phyloP scores from a whole-genome alignment of 805 yeast species.

The Metschnikowia vanudenii region DNA sequence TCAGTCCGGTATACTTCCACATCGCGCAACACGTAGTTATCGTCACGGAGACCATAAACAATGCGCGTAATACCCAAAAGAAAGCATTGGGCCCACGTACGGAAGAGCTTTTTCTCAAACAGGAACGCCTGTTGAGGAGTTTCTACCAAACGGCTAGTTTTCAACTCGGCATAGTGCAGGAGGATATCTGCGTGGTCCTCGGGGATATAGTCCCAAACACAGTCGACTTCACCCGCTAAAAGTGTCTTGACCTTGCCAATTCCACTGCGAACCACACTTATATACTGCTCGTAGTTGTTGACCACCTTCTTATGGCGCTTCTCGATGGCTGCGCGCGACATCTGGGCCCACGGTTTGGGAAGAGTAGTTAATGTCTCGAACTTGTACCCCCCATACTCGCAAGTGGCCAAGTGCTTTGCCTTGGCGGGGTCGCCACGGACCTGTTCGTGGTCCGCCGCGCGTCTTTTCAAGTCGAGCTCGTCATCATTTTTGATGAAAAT shows the following conservation, averaged over 20 bases:
- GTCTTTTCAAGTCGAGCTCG: conserved; percentile 34
- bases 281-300: conserved; percentile 72
- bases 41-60: conserved; percentile 85
- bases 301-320: conserved; percentile 58
- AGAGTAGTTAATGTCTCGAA: conserved; percentile 80
- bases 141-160: conserved; percentile 60
- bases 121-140: conserved; percentile 55
- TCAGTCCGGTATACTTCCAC: conserved; percentile 78
- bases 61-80: conserved; percentile 79
- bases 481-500: conserved; percentile 57
- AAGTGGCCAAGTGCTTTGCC: conserved; percentile 33
- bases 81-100: conserved; percentile 93
- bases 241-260: conserved; percentile 68
- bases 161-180: conserved; percentile 80
- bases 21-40: conserved; percentile 55
- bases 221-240: conserved; percentile 89
- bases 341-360: conserved; percentile 70
- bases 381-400: conserved; percentile 73
- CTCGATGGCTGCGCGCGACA: conserved; percentile 66
- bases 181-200: conserved; percentile 47
- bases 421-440: conserved; percentile 19
- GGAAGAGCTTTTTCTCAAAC: conserved; percentile 75
- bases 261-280: conserved; percentile 80
- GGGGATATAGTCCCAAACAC: conserved; percentile 81
- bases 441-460: conserved; percentile 21